Conservation (phyloP, 2,329 filamentous ascomycete species). For the Aaosphaeria pasadenensis region DNA sequence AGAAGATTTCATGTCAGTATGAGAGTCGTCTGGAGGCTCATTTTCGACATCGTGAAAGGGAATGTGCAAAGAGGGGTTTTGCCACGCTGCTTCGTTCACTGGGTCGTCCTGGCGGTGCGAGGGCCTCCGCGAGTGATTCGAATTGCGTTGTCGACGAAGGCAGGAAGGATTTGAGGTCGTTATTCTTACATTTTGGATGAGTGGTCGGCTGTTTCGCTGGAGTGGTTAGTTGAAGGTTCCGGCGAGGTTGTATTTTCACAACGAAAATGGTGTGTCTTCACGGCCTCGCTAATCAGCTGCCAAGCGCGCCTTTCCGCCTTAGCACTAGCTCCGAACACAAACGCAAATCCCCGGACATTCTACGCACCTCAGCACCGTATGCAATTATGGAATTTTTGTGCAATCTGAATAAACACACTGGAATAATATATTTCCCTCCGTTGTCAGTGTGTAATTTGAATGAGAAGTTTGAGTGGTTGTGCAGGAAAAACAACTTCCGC, state of each 20-base stretch:
- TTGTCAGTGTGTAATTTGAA: too few relatives aligned
- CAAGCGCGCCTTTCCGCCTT: neutral
- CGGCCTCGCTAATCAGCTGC: neutral
- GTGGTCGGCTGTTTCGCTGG: slow-evolving; percentile 36
- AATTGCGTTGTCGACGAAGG: slow-evolving; percentile 7
- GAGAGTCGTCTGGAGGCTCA: slow-evolving; percentile 9
- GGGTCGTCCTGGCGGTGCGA: too few relatives aligned
- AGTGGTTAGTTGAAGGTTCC: slow-evolving; percentile 3
- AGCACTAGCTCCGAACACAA: neutral
- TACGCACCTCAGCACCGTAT: too few relatives aligned
- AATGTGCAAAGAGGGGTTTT: slow-evolving; percentile 33
- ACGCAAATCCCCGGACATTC: too few relatives aligned
- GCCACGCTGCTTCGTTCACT: slow-evolving; percentile 20
- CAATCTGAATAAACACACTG: too few relatives aligned
- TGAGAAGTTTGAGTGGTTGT: too few relatives aligned
- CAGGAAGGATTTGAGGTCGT: slow-evolving; percentile 14
- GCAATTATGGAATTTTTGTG: too few relatives aligned
- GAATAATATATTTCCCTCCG: too few relatives aligned
- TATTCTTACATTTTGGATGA: slow-evolving; percentile 42
- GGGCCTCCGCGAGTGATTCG: too few relatives aligned
- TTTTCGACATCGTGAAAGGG: slow-evolving; percentile 14
- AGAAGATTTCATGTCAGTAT: slow-evolving; percentile 28
- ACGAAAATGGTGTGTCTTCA: neutral
- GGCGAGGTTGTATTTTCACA: neutral
- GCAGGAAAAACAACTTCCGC: too few relatives aligned